Conservation (phyloP, 2,329 filamentous ascomycete genomes). For the Penicillium sp. region DNA sequence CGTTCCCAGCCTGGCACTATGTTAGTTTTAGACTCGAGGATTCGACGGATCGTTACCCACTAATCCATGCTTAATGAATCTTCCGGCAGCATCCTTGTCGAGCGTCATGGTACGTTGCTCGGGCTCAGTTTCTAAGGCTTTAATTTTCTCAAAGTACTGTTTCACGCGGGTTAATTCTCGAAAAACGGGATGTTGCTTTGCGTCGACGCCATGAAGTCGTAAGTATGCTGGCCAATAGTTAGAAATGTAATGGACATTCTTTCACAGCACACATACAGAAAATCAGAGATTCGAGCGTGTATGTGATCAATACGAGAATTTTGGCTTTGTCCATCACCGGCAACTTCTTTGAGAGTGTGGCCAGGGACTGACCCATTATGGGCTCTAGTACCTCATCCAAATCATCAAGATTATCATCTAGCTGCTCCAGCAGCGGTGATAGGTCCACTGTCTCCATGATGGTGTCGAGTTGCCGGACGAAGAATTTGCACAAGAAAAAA, state of each 20-base stretch:
- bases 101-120: constrained; percentile 54
- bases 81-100: constrained; percentile 69
- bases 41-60: constrained; percentile 43
- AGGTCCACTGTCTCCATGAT: constrained; percentile 55
- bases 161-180: constrained; percentile 78
- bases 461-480: neutral
- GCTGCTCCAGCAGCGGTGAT: constrained; percentile 61
- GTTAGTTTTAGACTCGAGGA: constrained; percentile 12
- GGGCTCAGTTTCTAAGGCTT: constrained; percentile 61
- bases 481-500: constrained; percentile 14
- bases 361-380: constrained; percentile 60
- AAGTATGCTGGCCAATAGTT: constrained; percentile 55
- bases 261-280: constrained; percentile 57
- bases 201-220: constrained; percentile 69
- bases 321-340: constrained; percentile 94
- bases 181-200: constrained; percentile 79
- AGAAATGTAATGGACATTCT: too few species aligned
- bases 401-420: constrained; percentile 72
- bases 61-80: constrained; percentile 77
- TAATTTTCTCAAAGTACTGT: constrained; percentile 91
- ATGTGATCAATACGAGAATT: constrained; percentile 79
- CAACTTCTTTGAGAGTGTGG: constrained; percentile 66
- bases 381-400: constrained; percentile 69
- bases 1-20: constrained; percentile 41
- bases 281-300: constrained; percentile 82